Evolutionary conservation across 371 early-diverging fungal species (phyloP), one percentile per base, ranked within the genome.

Genomic region (Mucor irregularis): DNA sequence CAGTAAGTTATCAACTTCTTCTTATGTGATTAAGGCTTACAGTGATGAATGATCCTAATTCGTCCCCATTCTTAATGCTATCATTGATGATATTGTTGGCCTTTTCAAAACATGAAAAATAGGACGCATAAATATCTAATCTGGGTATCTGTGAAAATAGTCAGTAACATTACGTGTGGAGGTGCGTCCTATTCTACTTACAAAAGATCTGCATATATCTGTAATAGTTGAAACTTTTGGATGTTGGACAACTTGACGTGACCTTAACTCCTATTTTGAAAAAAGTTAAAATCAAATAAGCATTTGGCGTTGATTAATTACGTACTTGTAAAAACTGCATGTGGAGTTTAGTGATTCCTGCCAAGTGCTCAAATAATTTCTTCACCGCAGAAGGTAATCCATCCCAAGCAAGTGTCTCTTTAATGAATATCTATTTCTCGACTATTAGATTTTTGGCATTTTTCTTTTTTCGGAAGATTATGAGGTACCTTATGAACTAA

Each of bases 301-400:
- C n/a, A n/a, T n/a, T n/a, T n/a, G n/a, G n/a, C n/a, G n/a, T n/a
- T n/a, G n/a, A n/a, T n/a, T n/a, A n/a, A n/a, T n/a, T n/a, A n/a
- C n/a, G n/a, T 66, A 75, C 75, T 54, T 56, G 39, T 10, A 68
- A 33, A 5, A 74, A 48, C 8, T 54, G 45, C 28, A 71, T 62
- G 53, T 85, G 84, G 11, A 82, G 56, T 10, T 67, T 53, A 22
- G 82, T 62, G 10, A 87, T 68, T 46, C 69, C 62, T 56, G 74
- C 72, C 14, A 85, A 58, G 58, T 78, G 84, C 5, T 78, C 76
- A 59, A 86, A 88, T 17, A 86, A 72, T 25, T 74, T 62, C 4
- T 67, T 40, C 37, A 86, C 58, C 4, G 80, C 71, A 35, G 78
- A 77, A 7, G 80, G 73, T 30, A 86, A 34, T 3, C 80, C 49